A percentile compares a stretch with the other conserved stretches of the same genome.
These are phyloP conservation scores for Gaultheria prostrata DNA, from an alignment of 148 eudicot species.

Conservation along the genomic window DNA sequence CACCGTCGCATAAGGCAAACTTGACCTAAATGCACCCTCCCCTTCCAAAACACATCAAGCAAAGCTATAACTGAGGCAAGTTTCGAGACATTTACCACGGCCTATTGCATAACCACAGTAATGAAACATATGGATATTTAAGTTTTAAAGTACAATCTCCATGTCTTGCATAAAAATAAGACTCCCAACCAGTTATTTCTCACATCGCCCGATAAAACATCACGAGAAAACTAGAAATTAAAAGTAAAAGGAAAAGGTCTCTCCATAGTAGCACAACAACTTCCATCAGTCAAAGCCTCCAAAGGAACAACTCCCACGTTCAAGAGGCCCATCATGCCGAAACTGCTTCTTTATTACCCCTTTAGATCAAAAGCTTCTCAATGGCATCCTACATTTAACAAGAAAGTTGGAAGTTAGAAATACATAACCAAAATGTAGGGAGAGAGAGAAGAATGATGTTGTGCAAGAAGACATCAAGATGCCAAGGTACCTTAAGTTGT, in stretches of 20 bases:
- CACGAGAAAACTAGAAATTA: neutral
- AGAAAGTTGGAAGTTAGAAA: neutral
- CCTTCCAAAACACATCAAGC: neutral
- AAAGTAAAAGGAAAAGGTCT: slow-evolving; percentile 10
- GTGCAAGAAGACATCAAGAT: neutral
- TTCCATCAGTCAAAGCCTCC: slow-evolving; percentile 78
- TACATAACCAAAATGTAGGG: neutral
- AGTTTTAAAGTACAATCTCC: neutral
- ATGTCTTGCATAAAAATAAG: neutral
- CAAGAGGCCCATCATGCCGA: slow-evolving; percentile 86
- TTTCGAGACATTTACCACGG: neutral
- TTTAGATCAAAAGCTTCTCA: slow-evolving; percentile 83
- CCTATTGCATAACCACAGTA: neutral
- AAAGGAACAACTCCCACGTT: slow-evolving; percentile 35
- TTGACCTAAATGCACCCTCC: neutral
- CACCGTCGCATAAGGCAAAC: neutral
- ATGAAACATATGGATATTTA: neutral
- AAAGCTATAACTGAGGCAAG: neutral
- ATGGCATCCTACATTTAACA: slow-evolving; percentile 72
- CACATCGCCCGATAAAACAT: neutral
- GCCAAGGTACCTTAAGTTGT: slow-evolving; percentile 68
- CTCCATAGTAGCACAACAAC: slow-evolving; percentile 36
- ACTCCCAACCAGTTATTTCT: neutral
- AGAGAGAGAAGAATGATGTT: neutral
- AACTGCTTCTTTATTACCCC: slow-evolving; percentile 26